Evolutionary conservation across 495 filamentous ascomycete genomes (phyloP), one percentile per base, ranked within the genome.

Genomic region (Aspergillus sclerotiicarbonarius): DNA sequence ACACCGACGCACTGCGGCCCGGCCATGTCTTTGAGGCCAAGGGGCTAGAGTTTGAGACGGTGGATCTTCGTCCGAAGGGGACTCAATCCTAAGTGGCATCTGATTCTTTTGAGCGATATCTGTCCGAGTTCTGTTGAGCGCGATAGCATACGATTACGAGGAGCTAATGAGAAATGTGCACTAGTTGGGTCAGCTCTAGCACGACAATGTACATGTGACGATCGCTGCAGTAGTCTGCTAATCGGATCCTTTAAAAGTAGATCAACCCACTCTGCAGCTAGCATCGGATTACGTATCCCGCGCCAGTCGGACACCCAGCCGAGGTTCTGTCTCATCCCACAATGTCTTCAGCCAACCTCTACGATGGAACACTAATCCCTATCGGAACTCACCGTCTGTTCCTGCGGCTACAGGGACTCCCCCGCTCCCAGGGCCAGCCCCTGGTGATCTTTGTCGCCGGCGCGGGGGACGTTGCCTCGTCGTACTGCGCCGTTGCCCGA

Each of bases 1-100:
- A 98, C 66, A 96, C 89, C 0, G 88, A 91, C 69, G 94, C 92
- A 0, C 69, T 89, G 49, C 76, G 87, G 21, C 86, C 87, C 0
- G 94, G 94, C 0, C 94, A 98, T 77, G 94, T 97, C 6, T 87
- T 86, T 60, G 91, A 96, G 70, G 84, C 82, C 10, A 78, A 81
- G 33, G 86, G 86, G 8, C 71, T 95, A 55, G 82, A 88, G 21
- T 94, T 91, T 66, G 83, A 90, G 55, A 83, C 91, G 7, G 85
- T 92, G 2, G 91, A 96, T 71, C 71, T 95, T 64, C 83, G 91
- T 39, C 82, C 84, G 41, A 73, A 73, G 50, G 64, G 55, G 8
- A 60, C 58, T 25, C 58, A 58, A 30, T 54, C 33, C 6, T 64
- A 25, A 29, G 25, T 21, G 15, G 19, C 44, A 32, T 50, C 9